A percentile compares a stretch with the other conserved stretches of the same genome.
These are phyloP conservation scores for Leonotis leonurus DNA, from an alignment of 257 asterid genomes.

Conservation along the genomic window DNA sequence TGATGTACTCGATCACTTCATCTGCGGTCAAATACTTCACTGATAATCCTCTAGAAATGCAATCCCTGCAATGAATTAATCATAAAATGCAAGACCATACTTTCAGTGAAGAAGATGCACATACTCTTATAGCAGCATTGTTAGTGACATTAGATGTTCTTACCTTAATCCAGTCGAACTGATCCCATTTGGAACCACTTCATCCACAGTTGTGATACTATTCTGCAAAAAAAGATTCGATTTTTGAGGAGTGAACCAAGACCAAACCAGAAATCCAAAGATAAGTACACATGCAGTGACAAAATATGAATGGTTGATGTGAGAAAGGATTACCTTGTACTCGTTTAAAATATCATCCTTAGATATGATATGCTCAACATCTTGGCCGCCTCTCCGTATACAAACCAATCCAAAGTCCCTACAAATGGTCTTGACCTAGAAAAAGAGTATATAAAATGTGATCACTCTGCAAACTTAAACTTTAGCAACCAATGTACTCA, in stretches of 20 bases:
- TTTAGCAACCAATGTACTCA: neutral
- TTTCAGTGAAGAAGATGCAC: neutral
- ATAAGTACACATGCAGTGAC: neutral
- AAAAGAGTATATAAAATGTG: neutral
- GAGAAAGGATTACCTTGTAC: conserved; percentile 42
- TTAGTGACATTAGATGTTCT: neutral
- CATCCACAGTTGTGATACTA: conserved; percentile 55
- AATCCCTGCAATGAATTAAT: conserved; percentile 36
- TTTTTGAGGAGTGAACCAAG: too few relatives aligned
- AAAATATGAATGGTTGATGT: neutral
- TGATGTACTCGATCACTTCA: conserved; percentile 54
- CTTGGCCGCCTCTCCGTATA: conserved; percentile 66
- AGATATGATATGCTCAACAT: conserved; percentile 53
- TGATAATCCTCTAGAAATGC: conserved; percentile 61
- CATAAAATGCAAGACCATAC: too few relatives aligned
- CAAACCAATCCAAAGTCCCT: conserved; percentile 86
- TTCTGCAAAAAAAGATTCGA: conserved; percentile 23
- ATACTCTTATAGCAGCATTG: neutral
- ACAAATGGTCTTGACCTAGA: conserved; percentile 62
- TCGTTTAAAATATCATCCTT: conserved; percentile 54
- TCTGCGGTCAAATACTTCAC: conserved; percentile 73
- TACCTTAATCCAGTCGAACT: conserved; percentile 85
- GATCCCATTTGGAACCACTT: conserved; percentile 67
- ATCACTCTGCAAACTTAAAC: too few relatives aligned
- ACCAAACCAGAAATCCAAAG: too few relatives aligned